Percentiles rank a stretch among this genome's conserved stretches.
Evolutionary conservation across 371 early-diverging fungal genomes (phyloP).

Genomic region (Coemansia sp.): DNA sequence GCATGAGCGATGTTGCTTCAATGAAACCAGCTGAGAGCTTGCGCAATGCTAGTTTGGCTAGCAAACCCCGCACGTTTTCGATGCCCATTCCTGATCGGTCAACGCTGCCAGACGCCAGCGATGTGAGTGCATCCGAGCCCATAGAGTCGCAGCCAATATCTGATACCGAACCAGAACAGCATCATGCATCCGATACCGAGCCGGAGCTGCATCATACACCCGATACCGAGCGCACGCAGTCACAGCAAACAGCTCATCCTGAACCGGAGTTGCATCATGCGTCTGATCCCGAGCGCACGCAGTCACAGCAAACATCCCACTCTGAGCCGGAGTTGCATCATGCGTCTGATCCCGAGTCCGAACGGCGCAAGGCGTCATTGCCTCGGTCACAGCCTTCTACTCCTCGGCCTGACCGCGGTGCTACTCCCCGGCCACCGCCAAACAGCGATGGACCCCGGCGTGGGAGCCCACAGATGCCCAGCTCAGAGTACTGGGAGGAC

Average conservation of each 20-base stretch:
- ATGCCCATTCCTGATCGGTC: conserved; percentile 6
- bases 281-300: not conserved
- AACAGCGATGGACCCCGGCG: conserved; percentile 11
- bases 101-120: not conserved
- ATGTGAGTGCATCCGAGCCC: not conserved
- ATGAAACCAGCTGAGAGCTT: conserved; percentile 36
- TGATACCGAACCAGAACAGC: not conserved
- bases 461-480: conserved; percentile 6
- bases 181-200: not conserved
- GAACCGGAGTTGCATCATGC: not conserved
- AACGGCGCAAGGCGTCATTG: not conserved
- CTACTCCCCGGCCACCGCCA: not conserved
- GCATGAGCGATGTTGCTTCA: conserved; percentile 36
- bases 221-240: not conserved
- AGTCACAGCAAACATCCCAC: conserved; percentile 2
- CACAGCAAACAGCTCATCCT: not conserved
- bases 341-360: not conserved
- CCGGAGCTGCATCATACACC: not conserved
- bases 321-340: not conserved
- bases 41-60: not conserved
- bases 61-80: conserved; percentile 8
- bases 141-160: conserved; percentile 1
- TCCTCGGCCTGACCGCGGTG: not conserved
- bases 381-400: conserved; percentile 6
- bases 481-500: conserved; percentile 48